A percentile compares a stretch with the other conserved stretches of the same genome.
Evolutionary conservation across 805 yeast species (phyloP).

Genomic region (Cyberlindnera veronae): DNA sequence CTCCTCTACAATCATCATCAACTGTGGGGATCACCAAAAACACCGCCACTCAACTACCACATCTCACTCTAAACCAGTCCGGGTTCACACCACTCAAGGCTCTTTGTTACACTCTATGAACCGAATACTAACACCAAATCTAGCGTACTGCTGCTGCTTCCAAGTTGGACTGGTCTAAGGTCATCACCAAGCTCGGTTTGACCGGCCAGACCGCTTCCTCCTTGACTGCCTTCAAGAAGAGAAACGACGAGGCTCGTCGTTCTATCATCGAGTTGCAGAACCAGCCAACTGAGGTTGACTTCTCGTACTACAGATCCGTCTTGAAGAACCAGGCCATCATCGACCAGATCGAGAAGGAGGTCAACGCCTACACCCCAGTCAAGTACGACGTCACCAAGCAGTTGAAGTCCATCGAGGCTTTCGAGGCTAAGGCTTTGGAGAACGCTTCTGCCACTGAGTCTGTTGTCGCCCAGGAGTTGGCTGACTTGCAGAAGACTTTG

Average conservation of each 20-base stretch:
- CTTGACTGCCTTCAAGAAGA: constrained; percentile 90
- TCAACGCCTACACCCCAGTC: constrained; percentile 73
- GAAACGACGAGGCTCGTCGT: constrained; percentile 97
- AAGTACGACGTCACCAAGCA: constrained; percentile 86
- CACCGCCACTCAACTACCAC: neutral
- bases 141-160: constrained; percentile 56
- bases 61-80: neutral
- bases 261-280: constrained; percentile 63
- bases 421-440: constrained; percentile 92
- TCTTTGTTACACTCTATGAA: neutral
- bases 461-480: constrained; percentile 81
- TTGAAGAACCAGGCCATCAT: constrained; percentile 81
- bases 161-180: constrained; percentile 93
- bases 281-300: constrained; percentile 79
- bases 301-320: constrained; percentile 69
- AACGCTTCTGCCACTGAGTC: constrained; percentile 92
- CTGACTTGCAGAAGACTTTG: constrained; percentile 82
- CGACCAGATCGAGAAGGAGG: constrained; percentile 74
- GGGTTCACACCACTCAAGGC: neutral
- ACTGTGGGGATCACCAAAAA: too few species aligned
- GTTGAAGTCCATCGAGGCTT: constrained; percentile 85
- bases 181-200: constrained; percentile 82
- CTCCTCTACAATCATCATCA: too few species aligned
- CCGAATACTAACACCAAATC: constrained; percentile 30
- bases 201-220: constrained; percentile 90